Evolutionary conservation across 2,329 filamentous ascomycete genomes (phyloP), one percentile per base, ranked within the genome.

Genomic region (Penicillium verrucosum): DNA sequence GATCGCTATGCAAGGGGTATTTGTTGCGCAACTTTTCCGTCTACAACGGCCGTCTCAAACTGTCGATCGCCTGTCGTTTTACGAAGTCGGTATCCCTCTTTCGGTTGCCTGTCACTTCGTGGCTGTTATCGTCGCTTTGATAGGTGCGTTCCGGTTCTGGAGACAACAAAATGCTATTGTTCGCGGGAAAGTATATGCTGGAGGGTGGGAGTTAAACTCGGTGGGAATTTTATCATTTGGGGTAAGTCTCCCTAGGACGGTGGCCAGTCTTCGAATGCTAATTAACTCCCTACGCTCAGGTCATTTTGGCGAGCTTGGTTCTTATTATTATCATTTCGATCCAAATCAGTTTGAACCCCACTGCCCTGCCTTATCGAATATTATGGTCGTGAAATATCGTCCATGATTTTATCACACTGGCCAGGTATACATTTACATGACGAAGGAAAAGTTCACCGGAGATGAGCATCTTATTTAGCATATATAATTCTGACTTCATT

Each of bases 1-100:
- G 23, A 77, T 90, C 38, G 86, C 87, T 16, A 86, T 89, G 75
- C 75, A 85, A 23, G 87, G 87, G 29, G 82, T 88, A 3, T 65
- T 85, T 5, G 80, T 88, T 34, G 84, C 87, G 0, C 88, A 91
- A 66, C 80, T 91, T 9, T 89, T 89, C 65, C 79, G 81, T 23
- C 76, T 87, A 3, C 81, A 87, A 65, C 37, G 60, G 21, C 41
- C 57, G 2, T 48, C 38, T 4, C 27, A 48, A 0, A 18, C 36
- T 23, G 23, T 18, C 9, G 6, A 75, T 75, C 1, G 54, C 61
- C 81, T 89, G 55, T 84, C 84, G 1, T 90, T 85, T 67, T 82
- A 79, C 57, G 72, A 80, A 9, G 74, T 89, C 3, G 86, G 85
- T 2, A 81, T 82, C 56, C 86, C 88, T 0, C 71, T 91, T 23